A percentile compares a stretch with the other conserved stretches of the same genome.
These are phyloP conservation scores for Penicillium expansum DNA, from an alignment of 2,329 filamentous ascomycete genomes.

Conservation along the genomic window DNA sequence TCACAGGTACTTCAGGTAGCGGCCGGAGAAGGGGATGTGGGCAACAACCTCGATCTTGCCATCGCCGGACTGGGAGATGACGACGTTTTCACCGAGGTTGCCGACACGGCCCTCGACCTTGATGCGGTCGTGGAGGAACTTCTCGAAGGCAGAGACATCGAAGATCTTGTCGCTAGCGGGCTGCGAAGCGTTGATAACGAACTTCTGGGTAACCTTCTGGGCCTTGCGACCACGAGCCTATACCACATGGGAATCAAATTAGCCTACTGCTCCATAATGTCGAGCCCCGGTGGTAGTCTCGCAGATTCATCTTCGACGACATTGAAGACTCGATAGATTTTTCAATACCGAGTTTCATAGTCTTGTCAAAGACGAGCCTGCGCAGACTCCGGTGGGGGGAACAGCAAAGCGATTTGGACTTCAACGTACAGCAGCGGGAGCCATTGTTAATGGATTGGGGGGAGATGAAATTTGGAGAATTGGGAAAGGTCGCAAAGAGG, in stretches of 20 bases:
- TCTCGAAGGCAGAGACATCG: slow-evolving; percentile 97
- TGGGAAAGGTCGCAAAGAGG: slow-evolving; percentile 69
- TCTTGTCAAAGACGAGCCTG: slow-evolving; percentile 1
- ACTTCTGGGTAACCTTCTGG: slow-evolving; percentile 60
- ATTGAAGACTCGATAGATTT: slow-evolving; percentile 18
- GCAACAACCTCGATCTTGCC: slow-evolving; percentile 98
- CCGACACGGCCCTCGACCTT: slow-evolving; percentile 96
- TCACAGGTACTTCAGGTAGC: slow-evolving; percentile 99
- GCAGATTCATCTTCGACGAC: background rate
- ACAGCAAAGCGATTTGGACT: slow-evolving; percentile 82
- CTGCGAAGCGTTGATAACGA: slow-evolving; percentile 99
- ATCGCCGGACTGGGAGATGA: slow-evolving; percentile 86
- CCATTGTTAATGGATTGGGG: slow-evolving; percentile 65
- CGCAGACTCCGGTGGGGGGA: slow-evolving; percentile 53
- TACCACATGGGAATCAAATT: slow-evolving; percentile 59
- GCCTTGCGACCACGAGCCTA: slow-evolving; percentile 48
- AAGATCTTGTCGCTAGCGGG: slow-evolving; percentile 99
- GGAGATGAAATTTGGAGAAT: slow-evolving; percentile 29
- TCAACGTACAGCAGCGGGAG: slow-evolving; percentile 80
- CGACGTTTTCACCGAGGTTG: slow-evolving; percentile 92
- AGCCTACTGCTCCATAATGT: slow-evolving; percentile 82
- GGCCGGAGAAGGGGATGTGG: slow-evolving; percentile 96
- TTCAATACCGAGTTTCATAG: slow-evolving; percentile 18
- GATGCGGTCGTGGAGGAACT: slow-evolving; percentile 99
- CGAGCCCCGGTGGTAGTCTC: slow-evolving; percentile 24